Base-by-base conservation (phyloP, 2,329 filamentous ascomycete species). In the Alternaria atra region DNA sequence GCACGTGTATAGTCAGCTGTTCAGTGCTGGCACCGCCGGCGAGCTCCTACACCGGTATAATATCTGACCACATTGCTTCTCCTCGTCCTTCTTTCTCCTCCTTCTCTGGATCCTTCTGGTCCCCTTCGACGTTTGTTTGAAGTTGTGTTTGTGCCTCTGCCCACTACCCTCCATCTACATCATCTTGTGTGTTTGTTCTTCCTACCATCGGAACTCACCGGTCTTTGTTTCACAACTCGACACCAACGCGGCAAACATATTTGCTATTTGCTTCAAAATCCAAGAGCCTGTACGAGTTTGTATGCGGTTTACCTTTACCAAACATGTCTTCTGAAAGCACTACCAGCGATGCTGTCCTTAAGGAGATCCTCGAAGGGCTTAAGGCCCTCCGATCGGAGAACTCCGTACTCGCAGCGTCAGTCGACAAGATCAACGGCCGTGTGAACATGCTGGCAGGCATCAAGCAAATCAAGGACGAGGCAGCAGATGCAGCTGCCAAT, bases 401-500 rank as follows among this genome's bases (percentile, higher is more conserved):
- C 69, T 77, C 80, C 43, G 79, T 84, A 39, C 82, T 90, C 44
- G 80, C 85, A 37, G 82, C 85, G 44, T 82, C 83, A 51, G 83
- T 89, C 42, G 86, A 89, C 75, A 82, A 83, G 43, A 87, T 89
- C 76, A 85, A 87, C 67, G 86, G 86, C 52, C 83, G 86, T 56
- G 84, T 90, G 60, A 89, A 89, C 72, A 84, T 86, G 47, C 79
- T 89, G 32, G 83, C 86, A 29, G 84, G 85, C 47, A 82, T 89
- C 68, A 87, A 87, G 75, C 82, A 86, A 66, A 78, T 87, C 32
- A 80, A 83, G 62, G 84, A 87, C 64, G 82, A 81, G 53, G 83
- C 84, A 20, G 69, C 71, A 23, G 66, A 55, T 50, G 69, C 66
- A 42, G 66, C 74, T 59, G 61, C 64, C 42, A 66, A 64, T 58